Conservation (phyloP, 768 basidiomycete genomes). For the Tricholoma matsutake region DNA sequence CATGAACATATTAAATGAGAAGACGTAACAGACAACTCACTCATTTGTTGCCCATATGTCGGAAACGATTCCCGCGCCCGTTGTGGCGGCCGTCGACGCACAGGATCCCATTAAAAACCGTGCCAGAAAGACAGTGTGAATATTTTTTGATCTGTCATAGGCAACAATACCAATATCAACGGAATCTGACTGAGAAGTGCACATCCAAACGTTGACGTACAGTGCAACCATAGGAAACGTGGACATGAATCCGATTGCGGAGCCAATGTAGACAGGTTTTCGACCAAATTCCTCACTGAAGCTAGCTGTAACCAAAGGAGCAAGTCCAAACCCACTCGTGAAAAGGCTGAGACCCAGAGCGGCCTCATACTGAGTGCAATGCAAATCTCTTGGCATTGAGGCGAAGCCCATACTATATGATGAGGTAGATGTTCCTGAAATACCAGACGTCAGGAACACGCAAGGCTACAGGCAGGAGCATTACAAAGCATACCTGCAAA, state of each 20-base stretch:
- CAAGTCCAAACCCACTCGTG: constrained; percentile 57
- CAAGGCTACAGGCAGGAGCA: background rate
- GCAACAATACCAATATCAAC: background rate
- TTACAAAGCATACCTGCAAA: constrained; percentile 39
- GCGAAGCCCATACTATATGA: constrained; percentile 54
- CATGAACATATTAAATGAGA: background rate
- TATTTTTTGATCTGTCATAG: constrained; percentile 38
- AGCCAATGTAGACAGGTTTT: constrained; percentile 55
- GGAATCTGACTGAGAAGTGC: background rate
- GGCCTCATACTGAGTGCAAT: constrained; percentile 43
- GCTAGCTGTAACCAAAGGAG: constrained; percentile 64
- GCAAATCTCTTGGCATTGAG: constrained; percentile 52
- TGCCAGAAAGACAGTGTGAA: constrained; percentile 60
- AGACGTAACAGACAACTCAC: constrained; percentile 31
- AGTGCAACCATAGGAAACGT: constrained; percentile 49
- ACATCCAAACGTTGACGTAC: constrained; percentile 23
- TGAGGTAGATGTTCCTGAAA: constrained; percentile 45
- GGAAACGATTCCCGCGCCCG: constrained; percentile 71
- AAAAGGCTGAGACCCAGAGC: constrained; percentile 51
- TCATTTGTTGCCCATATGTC: constrained; percentile 66
- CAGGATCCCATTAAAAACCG: constrained; percentile 64
- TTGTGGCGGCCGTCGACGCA: constrained; percentile 67
- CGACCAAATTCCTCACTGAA: constrained; percentile 75
- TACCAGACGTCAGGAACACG: background rate
- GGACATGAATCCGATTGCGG: constrained; percentile 44